Conservation (phyloP, 2,329 filamentous ascomycete species). For the Delphinella strobiligena region DNA sequence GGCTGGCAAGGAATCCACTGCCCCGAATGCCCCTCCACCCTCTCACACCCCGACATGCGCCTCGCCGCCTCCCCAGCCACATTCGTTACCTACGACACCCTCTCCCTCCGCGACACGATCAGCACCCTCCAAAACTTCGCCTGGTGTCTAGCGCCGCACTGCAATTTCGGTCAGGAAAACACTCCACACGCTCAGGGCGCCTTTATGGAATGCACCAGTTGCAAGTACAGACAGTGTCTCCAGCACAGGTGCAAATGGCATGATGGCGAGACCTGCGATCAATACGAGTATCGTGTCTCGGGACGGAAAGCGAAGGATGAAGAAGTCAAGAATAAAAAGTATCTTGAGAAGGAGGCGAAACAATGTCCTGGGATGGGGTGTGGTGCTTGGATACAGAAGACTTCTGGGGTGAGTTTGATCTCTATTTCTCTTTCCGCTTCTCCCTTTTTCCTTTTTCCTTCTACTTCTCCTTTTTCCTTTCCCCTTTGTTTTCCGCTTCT, state of each 20-base stretch:
- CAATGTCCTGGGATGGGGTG: constrained; percentile 24
- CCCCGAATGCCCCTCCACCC: constrained; percentile 35
- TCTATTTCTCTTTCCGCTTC: neutral
- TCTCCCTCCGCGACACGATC: constrained; percentile 33
- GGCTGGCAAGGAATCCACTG: constrained; percentile 39
- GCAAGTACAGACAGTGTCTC: constrained; percentile 25
- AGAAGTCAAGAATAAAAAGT: constrained; percentile 16
- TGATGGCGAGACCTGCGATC: constrained; percentile 24
- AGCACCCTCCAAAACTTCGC: constrained; percentile 34
- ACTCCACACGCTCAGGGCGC: constrained; percentile 17
- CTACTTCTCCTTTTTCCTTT: constrained; percentile 12
- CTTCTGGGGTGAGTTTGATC: neutral
- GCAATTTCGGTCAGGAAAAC: constrained; percentile 38
- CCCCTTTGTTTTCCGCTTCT: neutral
- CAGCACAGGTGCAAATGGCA: constrained; percentile 26
- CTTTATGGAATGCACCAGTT: constrained; percentile 27
- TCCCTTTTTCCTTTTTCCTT: neutral
- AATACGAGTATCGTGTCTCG: constrained; percentile 24
- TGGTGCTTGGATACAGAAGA: constrained; percentile 28
- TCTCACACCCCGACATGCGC: constrained; percentile 36
- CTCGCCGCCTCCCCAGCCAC: constrained; percentile 32
- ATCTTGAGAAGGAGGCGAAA: constrained; percentile 23
- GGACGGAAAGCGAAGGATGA: constrained; percentile 14
- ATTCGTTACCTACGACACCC: constrained; percentile 35
- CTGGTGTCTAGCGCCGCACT: constrained; percentile 40